Evolutionary conservation across 2,329 filamentous ascomycete genomes (phyloP).

Genomic region (Dothistroma septosporum): DNA sequence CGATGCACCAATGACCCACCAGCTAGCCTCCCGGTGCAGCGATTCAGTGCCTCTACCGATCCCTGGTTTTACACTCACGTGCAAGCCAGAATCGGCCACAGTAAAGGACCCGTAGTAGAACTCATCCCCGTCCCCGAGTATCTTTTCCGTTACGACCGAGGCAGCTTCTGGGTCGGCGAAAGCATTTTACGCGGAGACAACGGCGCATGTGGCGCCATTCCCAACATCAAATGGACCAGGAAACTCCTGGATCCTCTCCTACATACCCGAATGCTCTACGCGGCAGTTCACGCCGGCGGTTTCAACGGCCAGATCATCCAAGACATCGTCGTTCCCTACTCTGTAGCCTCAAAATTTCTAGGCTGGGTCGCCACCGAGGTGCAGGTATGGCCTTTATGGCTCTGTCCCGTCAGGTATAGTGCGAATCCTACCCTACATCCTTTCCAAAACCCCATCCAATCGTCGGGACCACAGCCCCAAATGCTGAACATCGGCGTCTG

Average conservation of each 20-base stretch:
- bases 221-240: constrained; percentile 56
- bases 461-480: not conserved
- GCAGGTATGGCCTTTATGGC: constrained; percentile 54
- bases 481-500: constrained; percentile 63
- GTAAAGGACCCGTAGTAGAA: constrained; percentile 2
- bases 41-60: constrained; percentile 56
- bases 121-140: constrained; percentile 49
- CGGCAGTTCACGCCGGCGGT: constrained; percentile 57
- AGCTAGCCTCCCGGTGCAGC: constrained; percentile 25
- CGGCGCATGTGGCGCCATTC: constrained; percentile 51
- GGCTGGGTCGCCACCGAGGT: constrained; percentile 46
- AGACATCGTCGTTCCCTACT: constrained; percentile 56
- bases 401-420: constrained; percentile 47
- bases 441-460: not conserved
- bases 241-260: constrained; percentile 57
- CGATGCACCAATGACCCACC: constrained; percentile 32
- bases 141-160: constrained; percentile 59
- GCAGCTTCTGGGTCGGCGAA: constrained; percentile 60
- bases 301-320: constrained; percentile 58
- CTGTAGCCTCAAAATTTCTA: constrained; percentile 49
- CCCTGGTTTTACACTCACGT: constrained; percentile 72
- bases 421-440: constrained; percentile 6
- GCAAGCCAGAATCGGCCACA: constrained; percentile 34
- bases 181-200: constrained; percentile 48
- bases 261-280: constrained; percentile 58